Percentiles rank a stretch among this genome's conserved stretches.
These are phyloP conservation scores for Gryganskiella cystojenkinii DNA, from an alignment of 192 early-diverging fungal genomes.

Conservation along the genomic window DNA sequence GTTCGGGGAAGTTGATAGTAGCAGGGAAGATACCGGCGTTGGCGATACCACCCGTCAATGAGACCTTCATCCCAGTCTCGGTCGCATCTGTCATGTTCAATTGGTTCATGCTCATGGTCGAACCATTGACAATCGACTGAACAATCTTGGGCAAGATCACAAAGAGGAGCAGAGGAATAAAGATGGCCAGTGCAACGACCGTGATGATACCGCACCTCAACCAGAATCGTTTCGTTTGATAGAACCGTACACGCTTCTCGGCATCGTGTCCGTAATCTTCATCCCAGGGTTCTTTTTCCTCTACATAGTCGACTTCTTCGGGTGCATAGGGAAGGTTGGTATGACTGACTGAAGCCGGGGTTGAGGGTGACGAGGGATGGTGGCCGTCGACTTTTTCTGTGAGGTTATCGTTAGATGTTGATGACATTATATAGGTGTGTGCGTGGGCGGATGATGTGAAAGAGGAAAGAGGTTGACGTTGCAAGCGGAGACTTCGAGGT, in stretches of 20 bases:
- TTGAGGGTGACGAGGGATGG: background rate
- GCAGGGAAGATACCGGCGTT: constrained; percentile 65
- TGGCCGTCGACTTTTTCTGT: constrained; percentile 15
- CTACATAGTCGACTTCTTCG: constrained; percentile 34
- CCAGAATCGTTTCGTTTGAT: constrained; percentile 62
- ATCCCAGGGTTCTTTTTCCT: constrained; percentile 28
- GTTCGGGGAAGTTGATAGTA: constrained; percentile 57
- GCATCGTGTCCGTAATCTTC: constrained; percentile 38
- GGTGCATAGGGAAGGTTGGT: constrained; percentile 31
- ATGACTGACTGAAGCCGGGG: too few relatives aligned
- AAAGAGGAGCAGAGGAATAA: constrained; percentile 59
- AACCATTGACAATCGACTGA: constrained; percentile 58
- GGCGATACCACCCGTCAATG: constrained; percentile 56
- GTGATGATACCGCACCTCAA: constrained; percentile 51
- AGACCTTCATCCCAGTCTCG: constrained; percentile 53
- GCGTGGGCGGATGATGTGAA: background rate
- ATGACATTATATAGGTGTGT: constrained; percentile 11
- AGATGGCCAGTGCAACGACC: constrained; percentile 53
- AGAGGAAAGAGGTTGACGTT: background rate
- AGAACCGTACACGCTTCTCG: constrained; percentile 49
- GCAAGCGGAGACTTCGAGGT: background rate
- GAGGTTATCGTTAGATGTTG: constrained; percentile 30
- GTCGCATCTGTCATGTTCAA: constrained; percentile 61
- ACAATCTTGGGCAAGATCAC: constrained; percentile 63
- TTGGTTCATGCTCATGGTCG: constrained; percentile 44